Evolutionary conservation across 2,329 filamentous ascomycete genomes (phyloP).

Genomic region (Exophiala dermatitidis): DNA sequence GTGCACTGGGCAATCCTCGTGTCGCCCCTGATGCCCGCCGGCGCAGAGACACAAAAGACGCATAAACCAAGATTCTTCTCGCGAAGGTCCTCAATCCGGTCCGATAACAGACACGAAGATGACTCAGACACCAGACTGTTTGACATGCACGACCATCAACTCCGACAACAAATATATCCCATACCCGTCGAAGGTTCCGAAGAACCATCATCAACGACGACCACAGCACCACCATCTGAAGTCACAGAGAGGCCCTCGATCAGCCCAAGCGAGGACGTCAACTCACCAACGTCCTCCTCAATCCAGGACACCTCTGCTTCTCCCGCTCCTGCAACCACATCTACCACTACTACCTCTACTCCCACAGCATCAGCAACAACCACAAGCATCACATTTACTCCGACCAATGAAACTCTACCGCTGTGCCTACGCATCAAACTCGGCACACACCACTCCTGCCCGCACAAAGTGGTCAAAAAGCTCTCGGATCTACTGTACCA

Average conservation of each 20-base stretch:
- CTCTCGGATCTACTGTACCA: slow-evolving; percentile 13
- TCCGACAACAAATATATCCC: slow-evolving; percentile 18
- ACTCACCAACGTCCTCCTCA: not conserved
- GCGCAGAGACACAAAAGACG: not conserved
- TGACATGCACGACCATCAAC: slow-evolving; percentile 22
- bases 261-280: not conserved
- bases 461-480: slow-evolving; percentile 7
- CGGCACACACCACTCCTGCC: not conserved
- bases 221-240: not conserved
- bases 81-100: not conserved
- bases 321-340: not conserved
- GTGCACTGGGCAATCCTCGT: slow-evolving; percentile 20
- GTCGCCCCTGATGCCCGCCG: slow-evolving; percentile 2
- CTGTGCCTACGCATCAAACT: slow-evolving; percentile 11
- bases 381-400: slow-evolving; percentile 8
- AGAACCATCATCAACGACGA: not conserved
- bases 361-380: not conserved
- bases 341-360: not conserved
- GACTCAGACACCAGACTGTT: slow-evolving; percentile 3
- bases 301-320: not conserved
- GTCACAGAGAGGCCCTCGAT: not conserved
- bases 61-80: slow-evolving; percentile 9
- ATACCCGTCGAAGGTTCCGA: not conserved
- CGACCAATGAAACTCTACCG: slow-evolving; percentile 3
- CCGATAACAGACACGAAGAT: not conserved